Evolutionary conservation across 352 stramenopile genomes (phyloP).

Genomic region (Blastocystis sp.): DNA sequence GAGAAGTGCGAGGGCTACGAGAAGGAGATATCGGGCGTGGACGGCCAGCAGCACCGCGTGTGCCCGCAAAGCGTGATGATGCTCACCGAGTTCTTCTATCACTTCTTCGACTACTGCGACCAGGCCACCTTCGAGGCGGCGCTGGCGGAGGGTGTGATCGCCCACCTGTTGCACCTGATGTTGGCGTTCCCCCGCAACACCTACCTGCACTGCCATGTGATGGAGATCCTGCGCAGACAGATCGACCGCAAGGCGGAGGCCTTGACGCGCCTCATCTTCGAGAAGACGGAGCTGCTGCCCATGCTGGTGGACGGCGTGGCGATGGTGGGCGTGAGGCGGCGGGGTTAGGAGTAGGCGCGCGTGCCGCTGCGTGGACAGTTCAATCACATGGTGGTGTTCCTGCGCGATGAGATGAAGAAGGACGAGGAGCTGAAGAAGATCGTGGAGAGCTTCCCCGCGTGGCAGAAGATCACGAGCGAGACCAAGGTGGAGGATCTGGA

Average conservation of each 20-base stretch:
- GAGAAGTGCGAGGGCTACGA: conserved; percentile 8
- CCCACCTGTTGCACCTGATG: conserved; percentile 41
- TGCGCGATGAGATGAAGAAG: conserved; percentile 12
- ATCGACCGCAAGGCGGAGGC: neutral
- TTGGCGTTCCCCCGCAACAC: conserved; percentile 44
- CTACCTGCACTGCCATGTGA: conserved; percentile 62
- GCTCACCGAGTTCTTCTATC: conserved; percentile 54
- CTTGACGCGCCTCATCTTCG: conserved; percentile 5
- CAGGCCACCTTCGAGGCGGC: conserved; percentile 4
- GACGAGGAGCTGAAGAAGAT: conserved; percentile 20
- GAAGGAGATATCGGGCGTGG: neutral
- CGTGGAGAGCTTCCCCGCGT: conserved; percentile 2
- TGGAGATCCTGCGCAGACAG: conserved; percentile 23
- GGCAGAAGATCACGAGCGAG: neutral
- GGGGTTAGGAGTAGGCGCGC: conserved; percentile 10
- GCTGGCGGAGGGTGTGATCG: neutral
- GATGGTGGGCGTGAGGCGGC: neutral
- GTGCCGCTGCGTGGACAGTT: conserved; percentile 59
- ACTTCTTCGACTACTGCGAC: conserved; percentile 51
- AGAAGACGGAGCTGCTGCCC: conserved; percentile 17
- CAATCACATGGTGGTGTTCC: conserved; percentile 49
- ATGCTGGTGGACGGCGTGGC: conserved; percentile 1
- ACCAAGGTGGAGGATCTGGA: conserved; percentile 27
- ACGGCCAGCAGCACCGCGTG: conserved; percentile 1
- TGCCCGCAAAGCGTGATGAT: conserved; percentile 64